Percentiles rank a stretch among this genome's conserved stretches.
These are phyloP conservation scores for Hyparrhenia diplandra DNA, from an alignment of 176 grass and related monocot species.

Conservation along the genomic window DNA sequence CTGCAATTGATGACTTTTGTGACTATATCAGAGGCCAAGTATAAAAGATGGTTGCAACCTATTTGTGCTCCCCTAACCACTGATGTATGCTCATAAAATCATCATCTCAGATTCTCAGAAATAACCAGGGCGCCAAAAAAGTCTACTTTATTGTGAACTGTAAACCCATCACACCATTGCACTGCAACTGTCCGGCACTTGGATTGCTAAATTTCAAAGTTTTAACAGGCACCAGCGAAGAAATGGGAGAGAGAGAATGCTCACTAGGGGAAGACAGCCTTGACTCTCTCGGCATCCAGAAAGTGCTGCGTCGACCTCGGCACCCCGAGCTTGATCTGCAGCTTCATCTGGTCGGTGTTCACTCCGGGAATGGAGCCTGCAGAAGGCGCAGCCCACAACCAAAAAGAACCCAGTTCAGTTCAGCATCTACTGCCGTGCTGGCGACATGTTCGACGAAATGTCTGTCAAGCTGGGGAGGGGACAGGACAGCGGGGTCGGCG, in stretches of 20 bases:
- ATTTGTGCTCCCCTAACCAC: not conserved
- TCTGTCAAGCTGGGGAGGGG: too few relatives aligned
- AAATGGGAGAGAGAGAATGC: constrained; percentile 7
- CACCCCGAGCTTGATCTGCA: constrained; percentile 86
- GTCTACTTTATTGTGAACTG: not conserved
- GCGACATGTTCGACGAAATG: constrained; percentile 27
- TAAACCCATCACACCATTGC: not conserved
- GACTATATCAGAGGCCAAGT: not conserved
- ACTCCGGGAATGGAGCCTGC: constrained; percentile 88
- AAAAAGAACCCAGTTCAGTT: not conserved
- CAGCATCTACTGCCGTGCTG: not conserved
- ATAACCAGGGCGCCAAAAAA: not conserved
- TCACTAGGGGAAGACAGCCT: constrained; percentile 91
- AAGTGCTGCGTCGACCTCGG: constrained; percentile 66
- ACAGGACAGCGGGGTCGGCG: not conserved
- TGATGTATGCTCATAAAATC: not conserved
- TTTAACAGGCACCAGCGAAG: constrained; percentile 1
- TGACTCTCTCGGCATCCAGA: constrained; percentile 72
- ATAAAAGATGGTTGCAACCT: not conserved
- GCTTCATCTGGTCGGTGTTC: constrained; percentile 95
- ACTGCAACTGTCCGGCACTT: not conserved
- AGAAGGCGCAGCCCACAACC: not conserved
- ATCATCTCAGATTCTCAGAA: not conserved
- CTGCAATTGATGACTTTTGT: not conserved
- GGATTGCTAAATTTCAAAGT: constrained; percentile 3